Percentiles rank a stretch among this genome's conserved stretches.
Evolutionary conservation across 2,329 filamentous ascomycete genomes (phyloP).

Genomic region (Aspergillus proliferans): DNA sequence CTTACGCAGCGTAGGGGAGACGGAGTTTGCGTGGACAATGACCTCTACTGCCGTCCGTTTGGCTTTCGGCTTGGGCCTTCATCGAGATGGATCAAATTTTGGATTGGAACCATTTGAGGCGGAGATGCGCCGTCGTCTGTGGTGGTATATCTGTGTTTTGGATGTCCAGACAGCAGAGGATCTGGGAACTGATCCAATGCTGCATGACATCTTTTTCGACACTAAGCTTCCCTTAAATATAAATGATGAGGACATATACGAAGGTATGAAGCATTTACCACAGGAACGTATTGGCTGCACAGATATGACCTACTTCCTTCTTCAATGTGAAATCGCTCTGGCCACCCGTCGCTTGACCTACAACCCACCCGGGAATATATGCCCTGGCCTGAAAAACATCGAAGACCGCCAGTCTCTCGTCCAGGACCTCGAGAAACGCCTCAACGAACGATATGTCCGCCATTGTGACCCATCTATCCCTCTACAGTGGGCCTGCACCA

Average conservation of each 20-base stretch:
- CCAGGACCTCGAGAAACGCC: conserved; percentile 38
- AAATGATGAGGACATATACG: conserved; percentile 44
- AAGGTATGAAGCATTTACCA: conserved; percentile 45
- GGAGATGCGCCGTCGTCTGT: conserved; percentile 34
- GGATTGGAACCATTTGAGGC: conserved; percentile 48
- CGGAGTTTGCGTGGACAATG: conserved; percentile 49
- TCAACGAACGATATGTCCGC: conserved; percentile 8
- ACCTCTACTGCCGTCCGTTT: conserved; percentile 46
- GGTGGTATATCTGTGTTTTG: conserved; percentile 42
- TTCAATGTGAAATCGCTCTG: conserved; percentile 41
- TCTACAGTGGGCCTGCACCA: no score
- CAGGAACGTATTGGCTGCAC: conserved; percentile 47
- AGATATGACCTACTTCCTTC: conserved; percentile 45
- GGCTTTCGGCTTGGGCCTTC: conserved; percentile 50
- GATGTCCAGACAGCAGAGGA: conserved; percentile 58
- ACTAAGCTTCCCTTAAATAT: conserved; percentile 48
- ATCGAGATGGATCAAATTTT: conserved; percentile 48
- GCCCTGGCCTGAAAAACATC: conserved; percentile 37
- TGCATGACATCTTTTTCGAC: conserved; percentile 54
- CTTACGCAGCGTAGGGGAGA: conserved; percentile 7
- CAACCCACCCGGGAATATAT: conserved; percentile 26
- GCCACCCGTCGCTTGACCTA: conserved; percentile 35
- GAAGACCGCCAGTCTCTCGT: conserved; percentile 44
- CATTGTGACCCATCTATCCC: no score
- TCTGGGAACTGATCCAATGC: conserved; percentile 57